Conservation (phyloP, 2,329 filamentous ascomycete species). For the Stemphylium lycopersici region DNA sequence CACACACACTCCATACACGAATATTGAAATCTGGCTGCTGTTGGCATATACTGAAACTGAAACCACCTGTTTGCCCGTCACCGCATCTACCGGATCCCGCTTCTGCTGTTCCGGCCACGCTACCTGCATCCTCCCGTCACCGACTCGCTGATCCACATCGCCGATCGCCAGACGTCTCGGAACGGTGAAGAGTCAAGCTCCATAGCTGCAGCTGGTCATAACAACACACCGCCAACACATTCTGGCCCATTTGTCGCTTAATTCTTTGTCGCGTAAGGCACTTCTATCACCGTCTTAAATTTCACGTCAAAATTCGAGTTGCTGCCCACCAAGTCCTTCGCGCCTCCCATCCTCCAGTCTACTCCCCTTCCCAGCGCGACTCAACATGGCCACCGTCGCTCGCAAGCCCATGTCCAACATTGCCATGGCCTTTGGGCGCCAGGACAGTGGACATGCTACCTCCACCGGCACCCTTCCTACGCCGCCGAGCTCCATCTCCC, state of each 20-base stretch:
- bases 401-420: constrained; percentile 50
- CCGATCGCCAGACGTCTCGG: constrained; percentile 38
- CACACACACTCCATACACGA: constrained; percentile 11
- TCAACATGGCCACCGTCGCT: constrained; percentile 46
- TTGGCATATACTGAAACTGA: neutral
- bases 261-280: constrained; percentile 25
- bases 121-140: constrained; percentile 25
- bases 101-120: constrained; percentile 13
- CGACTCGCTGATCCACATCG: constrained; percentile 42
- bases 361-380: constrained; percentile 17
- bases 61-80: neutral
- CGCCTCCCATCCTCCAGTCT: neutral
- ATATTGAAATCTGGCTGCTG: constrained; percentile 4
- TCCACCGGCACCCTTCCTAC: constrained; percentile 70
- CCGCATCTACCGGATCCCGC: neutral
- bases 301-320: constrained; percentile 2
- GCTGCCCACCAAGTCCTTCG: neutral
- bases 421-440: constrained; percentile 46
- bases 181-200: constrained; percentile 32
- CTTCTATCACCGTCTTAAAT: constrained; percentile 27
- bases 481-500: constrained; percentile 94
- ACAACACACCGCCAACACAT: constrained; percentile 24
- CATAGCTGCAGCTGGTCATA: constrained; percentile 41
- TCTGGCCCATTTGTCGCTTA: constrained; percentile 22
- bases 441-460: constrained; percentile 36